phyloP scores from a whole-genome alignment of 208 protist genomes.

The Crithidia bombi region DNA sequence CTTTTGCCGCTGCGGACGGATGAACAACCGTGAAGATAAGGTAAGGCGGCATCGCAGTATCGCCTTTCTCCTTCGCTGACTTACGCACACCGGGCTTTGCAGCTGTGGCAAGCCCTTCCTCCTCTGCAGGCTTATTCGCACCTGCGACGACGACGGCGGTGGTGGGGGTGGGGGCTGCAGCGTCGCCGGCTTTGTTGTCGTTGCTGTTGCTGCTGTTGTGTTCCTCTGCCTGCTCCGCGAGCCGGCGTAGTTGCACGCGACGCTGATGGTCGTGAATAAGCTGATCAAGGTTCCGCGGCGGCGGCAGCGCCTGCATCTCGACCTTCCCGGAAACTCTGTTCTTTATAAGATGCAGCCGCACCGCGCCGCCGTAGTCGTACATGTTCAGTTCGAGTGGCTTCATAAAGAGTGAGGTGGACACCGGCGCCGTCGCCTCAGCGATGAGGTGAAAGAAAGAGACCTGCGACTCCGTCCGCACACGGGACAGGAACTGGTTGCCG shows the following conservation, averaged over 20 bases:
- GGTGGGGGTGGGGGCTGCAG: neutral
- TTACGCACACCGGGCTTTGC: slow-evolving; percentile 1
- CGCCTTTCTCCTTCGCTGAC: slow-evolving; percentile 15
- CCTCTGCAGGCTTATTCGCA: neutral
- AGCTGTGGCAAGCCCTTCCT: neutral
- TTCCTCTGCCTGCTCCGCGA: neutral
- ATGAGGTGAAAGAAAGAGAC: slow-evolving; percentile 40
- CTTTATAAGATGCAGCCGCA: slow-evolving; percentile 37
- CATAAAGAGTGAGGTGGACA: slow-evolving; percentile 52
- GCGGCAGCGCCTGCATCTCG: slow-evolving; percentile 42
- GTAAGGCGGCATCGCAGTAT: slow-evolving; percentile 13
- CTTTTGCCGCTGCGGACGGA: slow-evolving; percentile 28
- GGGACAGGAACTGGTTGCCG: slow-evolving; percentile 37
- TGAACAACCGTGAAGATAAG: slow-evolving; percentile 40
- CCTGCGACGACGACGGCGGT: neutral
- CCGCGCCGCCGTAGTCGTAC: slow-evolving; percentile 60
- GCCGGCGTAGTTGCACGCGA: slow-evolving; percentile 25
- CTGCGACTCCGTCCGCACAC: slow-evolving; percentile 36
- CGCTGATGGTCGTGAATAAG: slow-evolving; percentile 34
- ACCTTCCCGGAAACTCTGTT: slow-evolving; percentile 24
- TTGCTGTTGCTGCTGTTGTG: neutral
- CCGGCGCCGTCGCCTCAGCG: slow-evolving; percentile 40
- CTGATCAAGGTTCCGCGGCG: slow-evolving; percentile 38
- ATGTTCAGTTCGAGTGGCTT: slow-evolving; percentile 37
- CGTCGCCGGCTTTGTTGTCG: slow-evolving; percentile 7